These are phyloP conservation scores for Cryphonectria naterciae DNA, from an alignment of 2,329 filamentous ascomycete genomes.

Conservation along the genomic window DNA sequence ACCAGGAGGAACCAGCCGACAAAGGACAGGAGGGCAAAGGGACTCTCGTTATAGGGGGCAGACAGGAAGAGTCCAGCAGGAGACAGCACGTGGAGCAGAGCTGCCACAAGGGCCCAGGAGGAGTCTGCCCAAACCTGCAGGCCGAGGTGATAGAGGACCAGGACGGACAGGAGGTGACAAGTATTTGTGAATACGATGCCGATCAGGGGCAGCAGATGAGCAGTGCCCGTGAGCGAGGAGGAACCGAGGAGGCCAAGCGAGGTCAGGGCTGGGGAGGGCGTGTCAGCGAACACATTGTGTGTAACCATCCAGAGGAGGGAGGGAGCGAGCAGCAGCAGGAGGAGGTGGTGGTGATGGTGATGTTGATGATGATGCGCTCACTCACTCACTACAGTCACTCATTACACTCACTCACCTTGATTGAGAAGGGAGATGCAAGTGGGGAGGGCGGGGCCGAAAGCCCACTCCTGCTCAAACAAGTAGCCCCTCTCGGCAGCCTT, in stretches of 20 bases:
- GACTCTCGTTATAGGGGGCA: conserved; percentile 80
- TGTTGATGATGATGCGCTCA: background rate
- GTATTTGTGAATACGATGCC: conserved; percentile 71
- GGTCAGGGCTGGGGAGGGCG: conserved; percentile 18
- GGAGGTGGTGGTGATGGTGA: no score
- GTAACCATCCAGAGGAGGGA: background rate
- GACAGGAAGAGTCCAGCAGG: conserved; percentile 90
- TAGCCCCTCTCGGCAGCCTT: conserved; percentile 66
- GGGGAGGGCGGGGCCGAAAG: conserved; percentile 65
- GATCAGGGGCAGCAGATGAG: conserved; percentile 49
- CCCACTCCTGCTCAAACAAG: conserved; percentile 83
- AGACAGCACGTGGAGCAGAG: conserved; percentile 78
- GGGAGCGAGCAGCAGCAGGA: no score
- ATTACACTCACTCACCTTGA: conserved; percentile 17
- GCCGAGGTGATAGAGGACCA: conserved; percentile 72
- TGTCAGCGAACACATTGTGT: background rate
- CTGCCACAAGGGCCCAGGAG: conserved; percentile 69
- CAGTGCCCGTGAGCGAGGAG: background rate
- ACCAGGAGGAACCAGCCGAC: conserved; percentile 72
- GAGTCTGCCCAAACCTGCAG: conserved; percentile 54
- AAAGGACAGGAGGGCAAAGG: conserved; percentile 79
- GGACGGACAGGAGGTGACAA: conserved; percentile 76
- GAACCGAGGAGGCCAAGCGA: conserved; percentile 12
- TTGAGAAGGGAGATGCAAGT: conserved; percentile 43
- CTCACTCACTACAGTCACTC: no score